These are phyloP conservation scores for Acanthamoeba lenticulata DNA, from an alignment of 208 protist species.

Conservation along the genomic window DNA sequence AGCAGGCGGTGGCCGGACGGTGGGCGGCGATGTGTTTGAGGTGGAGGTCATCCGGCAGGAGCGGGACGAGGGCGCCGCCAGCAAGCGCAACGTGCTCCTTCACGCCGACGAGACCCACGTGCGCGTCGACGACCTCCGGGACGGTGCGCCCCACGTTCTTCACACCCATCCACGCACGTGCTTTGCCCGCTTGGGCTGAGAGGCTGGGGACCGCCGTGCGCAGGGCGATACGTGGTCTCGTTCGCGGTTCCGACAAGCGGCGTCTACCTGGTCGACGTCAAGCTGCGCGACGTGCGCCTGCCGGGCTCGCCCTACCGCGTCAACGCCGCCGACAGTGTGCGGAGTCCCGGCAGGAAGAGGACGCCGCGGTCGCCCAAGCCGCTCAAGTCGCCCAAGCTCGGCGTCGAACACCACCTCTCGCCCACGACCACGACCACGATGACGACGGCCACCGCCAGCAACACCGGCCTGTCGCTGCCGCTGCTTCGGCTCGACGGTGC, in stretches of 20 bases:
- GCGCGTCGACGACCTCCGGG: constrained; percentile 8
- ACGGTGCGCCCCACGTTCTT: not conserved
- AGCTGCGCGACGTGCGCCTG: not conserved
- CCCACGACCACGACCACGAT: too few species aligned
- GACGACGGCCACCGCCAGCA: too few species aligned
- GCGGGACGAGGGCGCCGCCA: not conserved
- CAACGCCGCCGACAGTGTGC: not conserved
- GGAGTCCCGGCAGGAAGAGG: not conserved
- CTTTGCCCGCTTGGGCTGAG: not conserved
- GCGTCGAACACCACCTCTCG: too few species aligned
- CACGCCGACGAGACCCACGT: not conserved
- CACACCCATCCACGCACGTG: not conserved
- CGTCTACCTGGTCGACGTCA: not conserved
- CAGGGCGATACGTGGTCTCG: not conserved
- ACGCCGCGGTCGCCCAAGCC: not conserved
- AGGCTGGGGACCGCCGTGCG: not conserved
- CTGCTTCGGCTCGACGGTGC: too few species aligned
- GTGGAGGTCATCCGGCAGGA: constrained; percentile 13
- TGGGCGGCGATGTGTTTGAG: constrained; percentile 11
- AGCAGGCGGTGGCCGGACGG: not conserved
- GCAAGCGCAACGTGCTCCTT: not conserved
- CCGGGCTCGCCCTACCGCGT: not conserved
- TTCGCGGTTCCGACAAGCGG: not conserved
- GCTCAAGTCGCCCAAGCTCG: not conserved
- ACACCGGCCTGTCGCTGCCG: too few species aligned